Conservation (phyloP, 108 stramenopile genomes). For the Nannochloropsis gaditana region DNA sequence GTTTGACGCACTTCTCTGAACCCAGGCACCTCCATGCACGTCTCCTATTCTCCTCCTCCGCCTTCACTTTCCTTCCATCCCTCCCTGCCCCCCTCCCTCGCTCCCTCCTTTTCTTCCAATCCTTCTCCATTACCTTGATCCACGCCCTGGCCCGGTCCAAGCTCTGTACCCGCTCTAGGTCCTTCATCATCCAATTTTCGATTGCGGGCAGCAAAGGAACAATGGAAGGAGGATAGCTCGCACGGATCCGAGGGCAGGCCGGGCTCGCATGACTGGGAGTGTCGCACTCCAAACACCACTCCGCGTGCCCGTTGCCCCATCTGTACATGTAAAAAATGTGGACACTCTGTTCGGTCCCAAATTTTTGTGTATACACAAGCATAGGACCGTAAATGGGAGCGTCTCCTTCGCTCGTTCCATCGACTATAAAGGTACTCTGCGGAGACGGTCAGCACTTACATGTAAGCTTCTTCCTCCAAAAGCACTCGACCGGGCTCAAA, state of each 20-base stretch:
- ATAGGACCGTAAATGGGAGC: too few relatives aligned
- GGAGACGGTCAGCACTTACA: background rate
- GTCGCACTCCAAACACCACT: background rate
- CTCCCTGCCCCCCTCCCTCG: background rate
- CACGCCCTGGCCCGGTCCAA: background rate
- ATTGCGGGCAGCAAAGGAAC: background rate
- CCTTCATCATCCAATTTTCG: background rate
- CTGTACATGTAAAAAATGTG: background rate
- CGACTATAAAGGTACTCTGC: background rate
- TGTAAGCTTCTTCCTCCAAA: background rate
- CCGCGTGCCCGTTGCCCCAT: background rate
- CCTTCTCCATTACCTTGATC: background rate
- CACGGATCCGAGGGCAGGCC: background rate
- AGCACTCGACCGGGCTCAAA: background rate
- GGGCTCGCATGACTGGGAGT: background rate
- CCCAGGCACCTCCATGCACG: background rate
- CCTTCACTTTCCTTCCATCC: background rate
- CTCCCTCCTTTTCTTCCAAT: too few relatives aligned
- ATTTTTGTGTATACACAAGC: background rate
- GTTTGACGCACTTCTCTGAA: background rate
- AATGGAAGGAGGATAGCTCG: background rate
- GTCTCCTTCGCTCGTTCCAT: background rate
- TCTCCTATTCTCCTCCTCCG: background rate
- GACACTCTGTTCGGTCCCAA: too few relatives aligned
- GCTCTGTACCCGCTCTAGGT: background rate